phyloP scores from a whole-genome alignment of 441 rosid genomes.

The Populus hybrid region DNA sequence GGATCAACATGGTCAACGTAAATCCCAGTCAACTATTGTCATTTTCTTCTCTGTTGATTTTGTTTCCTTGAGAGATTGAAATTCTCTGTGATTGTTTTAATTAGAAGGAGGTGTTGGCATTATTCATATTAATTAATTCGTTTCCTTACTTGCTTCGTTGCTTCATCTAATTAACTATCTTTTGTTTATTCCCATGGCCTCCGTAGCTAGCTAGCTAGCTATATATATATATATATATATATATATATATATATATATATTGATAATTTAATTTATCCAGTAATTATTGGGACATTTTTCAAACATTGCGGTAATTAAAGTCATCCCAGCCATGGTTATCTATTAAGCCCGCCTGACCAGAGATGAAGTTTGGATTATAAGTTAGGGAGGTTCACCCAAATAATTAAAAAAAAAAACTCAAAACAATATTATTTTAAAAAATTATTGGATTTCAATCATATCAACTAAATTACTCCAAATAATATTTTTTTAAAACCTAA shows the following conservation, averaged over 20 bases:
- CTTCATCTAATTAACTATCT: neutral
- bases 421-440: too few species aligned
- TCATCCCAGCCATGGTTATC: neutral
- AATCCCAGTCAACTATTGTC: slow-evolving; percentile 37
- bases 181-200: neutral
- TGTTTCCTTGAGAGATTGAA: slow-evolving; percentile 21
- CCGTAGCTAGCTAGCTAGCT: too few species aligned
- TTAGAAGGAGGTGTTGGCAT: slow-evolving; percentile 10
- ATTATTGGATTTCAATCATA: too few species aligned
- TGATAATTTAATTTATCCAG: too few species aligned
- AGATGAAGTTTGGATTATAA: too few species aligned
- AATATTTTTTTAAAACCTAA: too few species aligned
- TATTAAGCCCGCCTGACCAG: too few species aligned
- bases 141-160: slow-evolving; percentile 10
- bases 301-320: neutral
- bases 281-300: neutral
- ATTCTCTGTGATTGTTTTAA: slow-evolving; percentile 10
- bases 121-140: neutral
- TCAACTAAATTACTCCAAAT: too few species aligned
- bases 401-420: too few species aligned
- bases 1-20: slow-evolving; percentile 22
- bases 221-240: too few species aligned
- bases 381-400: too few species aligned
- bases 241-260: too few species aligned
- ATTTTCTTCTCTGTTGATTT: slow-evolving; percentile 27